Evolutionary conservation across 345 rosid genomes (phyloP).

Genomic region (Rhizophora mangle): DNA sequence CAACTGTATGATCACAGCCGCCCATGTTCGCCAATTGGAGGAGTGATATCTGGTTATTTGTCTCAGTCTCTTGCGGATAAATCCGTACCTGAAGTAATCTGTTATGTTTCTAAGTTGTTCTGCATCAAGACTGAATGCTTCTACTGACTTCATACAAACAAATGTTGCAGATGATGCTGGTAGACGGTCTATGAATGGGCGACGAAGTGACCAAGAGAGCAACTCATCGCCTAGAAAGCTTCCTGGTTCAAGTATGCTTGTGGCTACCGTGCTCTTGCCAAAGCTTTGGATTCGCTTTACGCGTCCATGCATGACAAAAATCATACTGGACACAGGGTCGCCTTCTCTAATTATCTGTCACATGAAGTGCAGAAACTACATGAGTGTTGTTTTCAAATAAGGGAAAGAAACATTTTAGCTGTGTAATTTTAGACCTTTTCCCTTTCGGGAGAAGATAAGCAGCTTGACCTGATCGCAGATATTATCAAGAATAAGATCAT

Average conservation of each 20-base stretch:
- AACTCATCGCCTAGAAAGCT: slow-evolving; percentile 66
- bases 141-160: slow-evolving; percentile 37
- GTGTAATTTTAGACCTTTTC: slow-evolving; percentile 40
- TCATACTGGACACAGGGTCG: slow-evolving; percentile 55
- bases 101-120: slow-evolving; percentile 44
- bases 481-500: slow-evolving; percentile 54
- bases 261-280: slow-evolving; percentile 44
- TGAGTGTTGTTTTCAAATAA: not conserved
- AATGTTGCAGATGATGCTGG: slow-evolving; percentile 61
- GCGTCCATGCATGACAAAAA: slow-evolving; percentile 46
- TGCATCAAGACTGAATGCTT: slow-evolving; percentile 52
- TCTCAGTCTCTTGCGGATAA: slow-evolving; percentile 44
- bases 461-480: slow-evolving; percentile 57
- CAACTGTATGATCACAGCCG: slow-evolving; percentile 57
- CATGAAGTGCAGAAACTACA: not conserved
- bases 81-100: slow-evolving; percentile 56
- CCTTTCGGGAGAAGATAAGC: slow-evolving; percentile 50
- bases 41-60: slow-evolving; percentile 55
- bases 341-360: slow-evolving; percentile 59
- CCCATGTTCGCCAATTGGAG: slow-evolving; percentile 69
- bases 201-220: slow-evolving; percentile 58
- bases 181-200: slow-evolving; percentile 49
- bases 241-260: slow-evolving; percentile 46
- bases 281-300: slow-evolving; percentile 47
- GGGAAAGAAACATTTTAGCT: not conserved